Evolutionary conservation across 306 rosid species (phyloP).

Genomic region (Dryas drummondii): DNA sequence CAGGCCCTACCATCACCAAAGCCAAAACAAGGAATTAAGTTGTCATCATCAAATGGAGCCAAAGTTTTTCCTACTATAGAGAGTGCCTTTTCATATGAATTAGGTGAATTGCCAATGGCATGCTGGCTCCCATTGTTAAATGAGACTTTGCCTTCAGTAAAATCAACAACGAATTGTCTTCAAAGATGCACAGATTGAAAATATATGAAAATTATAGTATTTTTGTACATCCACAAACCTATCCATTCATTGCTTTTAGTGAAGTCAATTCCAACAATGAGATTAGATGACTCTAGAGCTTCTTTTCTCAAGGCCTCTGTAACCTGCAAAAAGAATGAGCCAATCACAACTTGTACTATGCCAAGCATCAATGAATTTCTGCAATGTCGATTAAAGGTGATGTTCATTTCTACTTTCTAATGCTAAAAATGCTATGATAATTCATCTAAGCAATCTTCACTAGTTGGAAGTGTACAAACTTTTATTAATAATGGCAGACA

Average conservation of each 20-base stretch:
- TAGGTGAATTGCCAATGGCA: slow-evolving; percentile 63
- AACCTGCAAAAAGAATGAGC: slow-evolving; percentile 45
- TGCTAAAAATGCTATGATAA: background rate
- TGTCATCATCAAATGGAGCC: slow-evolving; percentile 92
- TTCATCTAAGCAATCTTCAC: background rate
- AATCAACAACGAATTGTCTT: slow-evolving; percentile 31
- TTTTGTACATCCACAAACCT: slow-evolving; percentile 43
- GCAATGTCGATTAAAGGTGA: background rate
- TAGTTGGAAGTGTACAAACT: too few species aligned
- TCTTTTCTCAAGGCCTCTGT: slow-evolving; percentile 61
- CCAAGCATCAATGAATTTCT: slow-evolving; percentile 7
- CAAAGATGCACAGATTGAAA: slow-evolving; percentile 5
- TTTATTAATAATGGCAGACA: too few species aligned
- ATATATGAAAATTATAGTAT: background rate
- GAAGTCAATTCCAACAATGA: slow-evolving; percentile 85
- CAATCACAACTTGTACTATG: background rate
- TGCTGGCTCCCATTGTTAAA: slow-evolving; percentile 76
- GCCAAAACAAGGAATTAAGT: slow-evolving; percentile 92
- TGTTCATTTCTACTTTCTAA: background rate
- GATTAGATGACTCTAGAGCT: slow-evolving; percentile 91
- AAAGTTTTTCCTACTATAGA: slow-evolving; percentile 78
- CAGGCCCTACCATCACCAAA: slow-evolving; percentile 75
- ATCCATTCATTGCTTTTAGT: slow-evolving; percentile 97
- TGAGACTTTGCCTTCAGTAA: slow-evolving; percentile 60
- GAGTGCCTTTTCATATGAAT: slow-evolving; percentile 87